These are phyloP conservation scores for Neltuma alba DNA, from an alignment of 306 rosid species.

Conservation along the genomic window DNA sequence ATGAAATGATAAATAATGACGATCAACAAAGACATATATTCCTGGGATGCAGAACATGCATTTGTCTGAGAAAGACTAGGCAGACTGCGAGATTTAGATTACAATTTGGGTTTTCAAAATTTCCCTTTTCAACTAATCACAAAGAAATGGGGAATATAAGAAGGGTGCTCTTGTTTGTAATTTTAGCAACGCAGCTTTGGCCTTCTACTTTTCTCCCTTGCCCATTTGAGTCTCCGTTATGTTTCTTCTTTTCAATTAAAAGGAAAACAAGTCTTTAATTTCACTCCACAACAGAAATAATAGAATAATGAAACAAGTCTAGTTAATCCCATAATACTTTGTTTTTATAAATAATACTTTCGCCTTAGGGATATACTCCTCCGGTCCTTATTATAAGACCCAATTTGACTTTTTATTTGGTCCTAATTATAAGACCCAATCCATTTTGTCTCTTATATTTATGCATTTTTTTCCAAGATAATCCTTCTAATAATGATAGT, in stretches of 20 bases:
- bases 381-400: too few species aligned
- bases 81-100: neutral
- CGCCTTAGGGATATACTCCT: too few species aligned
- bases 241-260: neutral
- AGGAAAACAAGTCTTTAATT: too few species aligned
- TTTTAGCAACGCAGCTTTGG: neutral
- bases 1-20: neutral
- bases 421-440: too few species aligned
- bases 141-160: neutral
- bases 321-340: neutral
- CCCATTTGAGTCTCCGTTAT: neutral
- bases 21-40: neutral
- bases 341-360: too few species aligned
- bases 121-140: neutral
- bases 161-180: neutral
- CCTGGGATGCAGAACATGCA: neutral
- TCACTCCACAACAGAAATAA: neutral
- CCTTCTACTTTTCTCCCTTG: neutral
- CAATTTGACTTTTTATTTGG: too few species aligned
- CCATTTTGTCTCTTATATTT: too few species aligned
- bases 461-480: too few species aligned
- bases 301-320: too few species aligned
- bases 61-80: neutral
- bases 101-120: neutral
- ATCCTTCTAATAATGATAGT: too few species aligned